These are phyloP conservation scores for Fusarium algeriense DNA, from an alignment of 2,329 filamentous ascomycete species.

Conservation along the genomic window DNA sequence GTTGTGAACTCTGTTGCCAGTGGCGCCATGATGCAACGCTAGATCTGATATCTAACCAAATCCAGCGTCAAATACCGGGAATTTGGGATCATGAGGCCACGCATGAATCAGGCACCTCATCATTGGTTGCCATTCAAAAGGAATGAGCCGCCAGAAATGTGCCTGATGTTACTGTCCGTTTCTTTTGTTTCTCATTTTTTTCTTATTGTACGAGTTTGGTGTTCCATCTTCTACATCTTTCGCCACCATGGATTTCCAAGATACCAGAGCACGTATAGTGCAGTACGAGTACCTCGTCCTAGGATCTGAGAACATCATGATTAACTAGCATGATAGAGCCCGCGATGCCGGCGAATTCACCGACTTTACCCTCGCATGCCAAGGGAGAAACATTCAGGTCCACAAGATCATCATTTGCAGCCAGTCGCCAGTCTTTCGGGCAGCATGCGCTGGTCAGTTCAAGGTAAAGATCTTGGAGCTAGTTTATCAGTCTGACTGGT, in stretches of 20 bases:
- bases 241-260: background rate
- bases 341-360: slow-evolving; percentile 5
- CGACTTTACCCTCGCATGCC: background rate
- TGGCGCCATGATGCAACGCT: slow-evolving; percentile 16
- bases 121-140: background rate
- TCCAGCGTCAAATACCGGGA: background rate
- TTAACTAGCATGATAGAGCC: background rate
- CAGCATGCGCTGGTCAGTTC: slow-evolving; percentile 14
- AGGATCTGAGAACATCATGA: rapidly evolving
- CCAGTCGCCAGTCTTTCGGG: slow-evolving; percentile 17
- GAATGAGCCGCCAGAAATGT: background rate
- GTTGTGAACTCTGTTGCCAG: slow-evolving; percentile 7
- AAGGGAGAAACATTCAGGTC: background rate
- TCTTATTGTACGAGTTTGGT: background rate
- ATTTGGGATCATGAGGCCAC: background rate
- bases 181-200: background rate
- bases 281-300: background rate
- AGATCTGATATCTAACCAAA: background rate
- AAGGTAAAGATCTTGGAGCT: background rate
- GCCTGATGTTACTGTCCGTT: rapidly evolving
- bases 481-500: background rate
- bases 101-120: slow-evolving; percentile 13
- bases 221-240: background rate
- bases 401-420: slow-evolving; percentile 18
- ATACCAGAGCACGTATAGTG: background rate